These are phyloP conservation scores for Monilinia polystroma DNA, from an alignment of 2,329 filamentous ascomycete genomes.

Conservation along the genomic window DNA sequence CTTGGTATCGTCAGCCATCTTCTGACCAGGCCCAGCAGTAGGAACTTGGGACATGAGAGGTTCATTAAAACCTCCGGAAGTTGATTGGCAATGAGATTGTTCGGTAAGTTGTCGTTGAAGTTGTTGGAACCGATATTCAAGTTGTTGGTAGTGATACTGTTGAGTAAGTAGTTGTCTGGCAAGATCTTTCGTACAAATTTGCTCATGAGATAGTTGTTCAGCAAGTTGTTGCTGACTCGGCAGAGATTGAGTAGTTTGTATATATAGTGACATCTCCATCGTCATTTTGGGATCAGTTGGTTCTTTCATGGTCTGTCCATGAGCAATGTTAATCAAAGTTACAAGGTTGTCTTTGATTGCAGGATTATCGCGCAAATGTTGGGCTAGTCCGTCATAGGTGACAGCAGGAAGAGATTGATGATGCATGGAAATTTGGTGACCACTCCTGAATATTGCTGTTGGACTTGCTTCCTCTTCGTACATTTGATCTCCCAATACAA, in stretches of 20 bases:
- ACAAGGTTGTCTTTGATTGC: background rate
- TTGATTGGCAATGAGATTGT: background rate
- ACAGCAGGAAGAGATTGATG: constrained; percentile 29
- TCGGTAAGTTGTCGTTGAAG: too few relatives aligned
- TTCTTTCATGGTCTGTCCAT: background rate
- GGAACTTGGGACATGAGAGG: background rate
- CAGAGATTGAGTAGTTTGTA: background rate
- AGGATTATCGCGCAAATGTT: constrained; percentile 3
- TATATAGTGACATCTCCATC: background rate
- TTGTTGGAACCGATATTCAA: too few relatives aligned
- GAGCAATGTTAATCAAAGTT: background rate
- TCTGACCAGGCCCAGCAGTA: background rate
- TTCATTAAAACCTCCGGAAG: background rate
- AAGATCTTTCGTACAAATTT: too few relatives aligned
- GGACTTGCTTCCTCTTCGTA: constrained; percentile 68
- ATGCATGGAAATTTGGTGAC: constrained; percentile 59
- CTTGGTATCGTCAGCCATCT: background rate
- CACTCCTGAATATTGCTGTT: constrained; percentile 54
- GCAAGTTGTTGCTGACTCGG: background rate
- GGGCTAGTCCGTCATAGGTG: background rate
- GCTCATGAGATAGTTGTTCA: too few relatives aligned
- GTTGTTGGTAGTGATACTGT: too few relatives aligned
- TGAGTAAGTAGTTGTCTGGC: too few relatives aligned
- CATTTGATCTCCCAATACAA: constrained; percentile 90
- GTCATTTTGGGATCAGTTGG: background rate